Percentiles rank a stretch among this genome's conserved stretches.
Evolutionary conservation across 257 asterid species (phyloP).

Genomic region (Salvia hispanica): DNA sequence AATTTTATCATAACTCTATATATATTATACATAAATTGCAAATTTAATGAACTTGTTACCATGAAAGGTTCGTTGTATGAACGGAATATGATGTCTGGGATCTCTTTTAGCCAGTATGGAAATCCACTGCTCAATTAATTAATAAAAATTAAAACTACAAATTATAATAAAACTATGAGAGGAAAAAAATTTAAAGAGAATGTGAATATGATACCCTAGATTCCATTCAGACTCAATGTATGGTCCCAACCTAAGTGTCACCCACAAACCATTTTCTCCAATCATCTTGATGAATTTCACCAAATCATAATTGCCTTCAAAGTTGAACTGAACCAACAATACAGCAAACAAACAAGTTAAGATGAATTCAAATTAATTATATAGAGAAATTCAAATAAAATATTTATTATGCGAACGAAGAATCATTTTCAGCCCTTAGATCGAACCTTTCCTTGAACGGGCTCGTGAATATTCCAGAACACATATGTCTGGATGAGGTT

Average conservation of each 20-base stretch:
- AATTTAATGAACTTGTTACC: conserved; percentile 38
- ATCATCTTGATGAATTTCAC: conserved; percentile 67
- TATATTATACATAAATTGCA: neutral
- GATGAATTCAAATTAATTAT: too few relatives aligned
- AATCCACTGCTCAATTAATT: conserved; percentile 54
- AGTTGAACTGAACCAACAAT: conserved; percentile 47
- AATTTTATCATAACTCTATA: neutral
- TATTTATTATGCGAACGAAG: conserved; percentile 14
- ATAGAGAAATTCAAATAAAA: neutral
- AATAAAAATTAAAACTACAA: neutral
- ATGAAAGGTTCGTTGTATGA: conserved; percentile 73
- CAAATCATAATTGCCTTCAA: conserved; percentile 68
- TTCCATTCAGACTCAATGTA: conserved; percentile 90
- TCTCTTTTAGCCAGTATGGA: conserved; percentile 78
- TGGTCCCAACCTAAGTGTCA: conserved; percentile 79
- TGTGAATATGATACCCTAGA: conserved; percentile 46
- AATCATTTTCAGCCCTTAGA: too few relatives aligned
- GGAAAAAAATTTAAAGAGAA: neutral
- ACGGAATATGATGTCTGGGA: conserved; percentile 72
- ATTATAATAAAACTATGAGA: neutral
- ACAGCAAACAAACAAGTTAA: too few relatives aligned
- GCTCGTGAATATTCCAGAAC: conserved; percentile 86
- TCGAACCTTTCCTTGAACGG: conserved; percentile 61
- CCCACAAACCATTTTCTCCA: conserved; percentile 61
- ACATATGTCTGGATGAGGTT: conserved; percentile 74